phyloP scores from a whole-genome alignment of 2,329 filamentous ascomycete genomes.

The Fusarium acutatum region DNA sequence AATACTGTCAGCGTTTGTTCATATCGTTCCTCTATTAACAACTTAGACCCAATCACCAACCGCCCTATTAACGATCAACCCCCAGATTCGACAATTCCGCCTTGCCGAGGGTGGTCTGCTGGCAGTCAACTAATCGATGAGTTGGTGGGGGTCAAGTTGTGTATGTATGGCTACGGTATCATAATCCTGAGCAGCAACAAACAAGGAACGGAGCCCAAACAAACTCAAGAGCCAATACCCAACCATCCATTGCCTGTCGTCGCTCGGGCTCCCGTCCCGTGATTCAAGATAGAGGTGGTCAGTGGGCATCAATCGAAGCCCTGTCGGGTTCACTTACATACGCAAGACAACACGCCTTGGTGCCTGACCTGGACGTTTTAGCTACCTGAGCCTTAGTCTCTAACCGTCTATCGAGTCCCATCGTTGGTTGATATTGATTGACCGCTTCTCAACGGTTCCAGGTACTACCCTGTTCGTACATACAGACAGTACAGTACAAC shows the following conservation, averaged over 20 bases:
- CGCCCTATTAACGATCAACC: conserved; percentile 11
- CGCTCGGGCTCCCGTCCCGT: conserved; percentile 2
- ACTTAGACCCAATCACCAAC: conserved; percentile 16
- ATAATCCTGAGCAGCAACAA: not conserved
- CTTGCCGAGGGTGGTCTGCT: conserved; percentile 12
- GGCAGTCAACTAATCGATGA: conserved; percentile 9
- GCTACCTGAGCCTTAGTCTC: not conserved
- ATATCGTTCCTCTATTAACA: conserved; percentile 6
- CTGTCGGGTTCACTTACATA: conserved; percentile 40
- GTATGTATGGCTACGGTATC: not conserved
- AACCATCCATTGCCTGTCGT: not conserved
- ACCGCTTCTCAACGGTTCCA: conserved; percentile 47
- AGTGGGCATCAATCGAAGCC: conserved; percentile 43
- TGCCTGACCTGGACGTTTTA: conserved; percentile 38
- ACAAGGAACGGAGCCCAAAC: conserved; percentile 5
- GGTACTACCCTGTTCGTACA: conserved; percentile 44
- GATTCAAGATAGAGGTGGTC: conserved; percentile 32
- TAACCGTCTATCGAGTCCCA: conserved; percentile 19
- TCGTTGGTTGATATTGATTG: conserved; percentile 36
- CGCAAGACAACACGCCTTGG: conserved; percentile 38
- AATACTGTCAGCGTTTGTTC: conserved; percentile 18
- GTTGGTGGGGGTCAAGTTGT: conserved; percentile 12
- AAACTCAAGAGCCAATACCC: not conserved
- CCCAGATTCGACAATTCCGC: conserved; percentile 13
- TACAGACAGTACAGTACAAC: not conserved